Conservation (phyloP, 768 basidiomycete species). For the Cytidiella melzeri region DNA sequence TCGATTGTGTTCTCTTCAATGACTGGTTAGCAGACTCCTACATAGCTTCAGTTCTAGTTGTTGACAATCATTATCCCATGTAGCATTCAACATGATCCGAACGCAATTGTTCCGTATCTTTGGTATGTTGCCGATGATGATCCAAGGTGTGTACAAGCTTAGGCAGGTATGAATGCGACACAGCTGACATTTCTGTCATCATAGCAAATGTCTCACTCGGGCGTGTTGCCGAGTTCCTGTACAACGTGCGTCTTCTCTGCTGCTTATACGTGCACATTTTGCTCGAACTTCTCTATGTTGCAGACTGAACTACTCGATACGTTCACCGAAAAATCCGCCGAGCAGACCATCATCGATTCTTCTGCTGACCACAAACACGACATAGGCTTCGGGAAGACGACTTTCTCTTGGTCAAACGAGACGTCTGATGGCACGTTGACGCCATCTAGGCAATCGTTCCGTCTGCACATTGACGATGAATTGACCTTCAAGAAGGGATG, state of each 20-base stretch:
- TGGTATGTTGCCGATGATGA: constrained; percentile 1
- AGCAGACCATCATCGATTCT: constrained; percentile 1
- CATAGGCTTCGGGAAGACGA: constrained; percentile 49
- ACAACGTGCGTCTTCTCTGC: constrained; percentile 3
- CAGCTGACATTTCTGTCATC: too few species aligned
- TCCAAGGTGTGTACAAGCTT: constrained; percentile 4
- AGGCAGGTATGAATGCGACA: too few species aligned
- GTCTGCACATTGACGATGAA: constrained; percentile 20
- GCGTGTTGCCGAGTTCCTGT: constrained; percentile 11
- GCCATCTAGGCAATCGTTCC: constrained; percentile 30
- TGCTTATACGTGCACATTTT: not conserved
- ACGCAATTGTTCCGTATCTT: constrained; percentile 1
- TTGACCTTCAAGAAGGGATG: constrained; percentile 19
- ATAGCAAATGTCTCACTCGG: constrained; percentile 14
- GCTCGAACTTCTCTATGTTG: not conserved
- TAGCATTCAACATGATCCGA: constrained; percentile 6
- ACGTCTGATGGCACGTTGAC: constrained; percentile 26
- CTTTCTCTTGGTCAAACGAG: constrained; percentile 49
- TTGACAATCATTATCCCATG: too few species aligned
- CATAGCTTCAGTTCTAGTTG: too few species aligned
- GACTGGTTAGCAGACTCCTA: too few species aligned
- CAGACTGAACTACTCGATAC: constrained; percentile 45
- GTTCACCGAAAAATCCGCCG: constrained; percentile 24
- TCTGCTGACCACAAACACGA: constrained; percentile 19
- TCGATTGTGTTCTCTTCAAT: constrained; percentile 14